Percentiles rank a stretch among this genome's conserved stretches.
Evolutionary conservation across 2,329 filamentous ascomycete genomes (phyloP).

Genomic region (Rutstroemia sp.): DNA sequence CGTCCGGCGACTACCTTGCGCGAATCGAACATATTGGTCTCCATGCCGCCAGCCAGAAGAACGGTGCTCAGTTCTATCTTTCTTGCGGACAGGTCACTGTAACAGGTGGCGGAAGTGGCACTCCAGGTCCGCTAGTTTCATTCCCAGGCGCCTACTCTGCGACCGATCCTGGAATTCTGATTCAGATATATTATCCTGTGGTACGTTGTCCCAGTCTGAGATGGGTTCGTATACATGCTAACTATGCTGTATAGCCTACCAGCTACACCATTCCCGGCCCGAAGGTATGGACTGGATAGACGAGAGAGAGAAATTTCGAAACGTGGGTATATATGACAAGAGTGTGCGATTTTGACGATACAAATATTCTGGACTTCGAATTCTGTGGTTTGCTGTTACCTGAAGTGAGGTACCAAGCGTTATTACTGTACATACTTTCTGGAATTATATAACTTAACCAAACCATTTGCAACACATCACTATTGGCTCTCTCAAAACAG

Average conservation of each 20-base stretch:
- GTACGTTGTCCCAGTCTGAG: conserved; percentile 14
- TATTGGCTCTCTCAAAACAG: too few relatives aligned
- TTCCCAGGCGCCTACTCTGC: conserved; percentile 33
- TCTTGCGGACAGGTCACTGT: conserved; percentile 37
- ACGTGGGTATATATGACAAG: too few relatives aligned
- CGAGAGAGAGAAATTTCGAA: too few relatives aligned
- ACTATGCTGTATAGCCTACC: conserved; percentile 16
- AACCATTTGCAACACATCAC: too few relatives aligned
- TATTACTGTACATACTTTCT: too few relatives aligned
- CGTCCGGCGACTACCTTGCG: conserved; percentile 33
- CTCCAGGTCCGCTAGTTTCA: conserved; percentile 29
- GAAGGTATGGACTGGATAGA: conserved; percentile 21
- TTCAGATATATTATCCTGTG: conserved; percentile 32
- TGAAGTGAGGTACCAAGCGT: too few relatives aligned
- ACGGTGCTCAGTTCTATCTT: conserved; percentile 25
- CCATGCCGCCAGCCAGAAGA: conserved; percentile 11
- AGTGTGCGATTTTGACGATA: too few relatives aligned
- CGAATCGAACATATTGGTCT: conserved; percentile 31
- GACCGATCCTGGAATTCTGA: conserved; percentile 30
- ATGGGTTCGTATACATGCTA: background rate
- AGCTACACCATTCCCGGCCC: conserved; percentile 22
- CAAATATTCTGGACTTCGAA: too few relatives aligned
- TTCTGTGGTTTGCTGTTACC: too few relatives aligned
- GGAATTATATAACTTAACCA: too few relatives aligned
- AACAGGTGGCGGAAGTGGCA: conserved; percentile 34